Base-by-base conservation (phyloP, 2,329 filamentous ascomycete genomes). In the Cladosporium sp. region DNA sequence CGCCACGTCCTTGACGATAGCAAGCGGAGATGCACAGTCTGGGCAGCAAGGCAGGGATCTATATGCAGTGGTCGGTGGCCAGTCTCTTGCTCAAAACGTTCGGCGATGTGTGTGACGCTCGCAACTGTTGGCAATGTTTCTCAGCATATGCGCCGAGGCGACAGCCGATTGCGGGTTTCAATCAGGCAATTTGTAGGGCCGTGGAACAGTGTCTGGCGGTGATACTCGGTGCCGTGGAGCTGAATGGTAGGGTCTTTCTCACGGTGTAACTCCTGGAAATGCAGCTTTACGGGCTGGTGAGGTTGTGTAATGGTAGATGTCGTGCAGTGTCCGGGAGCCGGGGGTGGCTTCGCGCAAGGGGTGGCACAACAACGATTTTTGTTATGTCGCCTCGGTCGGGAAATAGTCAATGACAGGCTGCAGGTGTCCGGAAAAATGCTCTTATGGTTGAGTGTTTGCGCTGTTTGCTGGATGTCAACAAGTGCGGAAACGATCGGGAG, bases 211-310 rank as follows among this genome's bases (percentile, higher is more conserved):
- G 27, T 20, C 15, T 19, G 37, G 37, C 44, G 44, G 44, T 22
- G 44, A 50, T 34, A 53, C 41, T 53, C 47, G 44, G 39, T 40
- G 17, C 29, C 20, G 34, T 32, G 27, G 29, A 43, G 47, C 42
- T 53, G 41, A 50, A 42, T 49, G 51, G 51, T 30, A 37, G 51
- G 47, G 22, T 5, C 29, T 42, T 49, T 37, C 41, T 39, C 18
- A 24, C 45, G 15, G 45, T 48, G 37, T 48, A 48, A 48, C 45
- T 12, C 7, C 18, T 41, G 18, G 37, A 7, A n/a, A 17, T 48
- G 45, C 37, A 40, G 27, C 37, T 22, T 40, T 36, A 36, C 32
- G 13, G 32, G 8, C 32, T 17, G 11, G 32, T 15, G 37, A 36
- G 32, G 36, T n/a, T 48, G 44, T 40, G 45, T 48, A 48, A 48